A percentile compares a stretch with the other conserved stretches of the same genome.
phyloP scores from a whole-genome alignment of 352 stramenopile genomes.

The Globisporangium apiculatum region DNA sequence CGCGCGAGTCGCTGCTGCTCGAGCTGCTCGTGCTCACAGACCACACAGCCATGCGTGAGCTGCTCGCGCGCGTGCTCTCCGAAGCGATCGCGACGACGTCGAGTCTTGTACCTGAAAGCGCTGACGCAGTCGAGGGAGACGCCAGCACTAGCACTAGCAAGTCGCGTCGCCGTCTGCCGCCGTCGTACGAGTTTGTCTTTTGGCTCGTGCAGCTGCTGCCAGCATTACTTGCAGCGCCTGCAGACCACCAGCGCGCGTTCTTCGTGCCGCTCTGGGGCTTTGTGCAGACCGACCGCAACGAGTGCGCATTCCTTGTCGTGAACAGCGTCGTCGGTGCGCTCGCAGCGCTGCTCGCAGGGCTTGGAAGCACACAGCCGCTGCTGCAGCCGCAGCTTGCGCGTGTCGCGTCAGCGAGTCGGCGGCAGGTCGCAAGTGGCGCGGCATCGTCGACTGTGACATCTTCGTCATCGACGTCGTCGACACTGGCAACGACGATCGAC shows the following conservation, averaged over 20 bases:
- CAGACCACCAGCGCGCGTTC: conserved; percentile 64
- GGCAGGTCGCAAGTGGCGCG: conserved; percentile 45
- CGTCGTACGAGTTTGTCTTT: conserved; percentile 79
- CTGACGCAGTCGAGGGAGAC: conserved; percentile 22
- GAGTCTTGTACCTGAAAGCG: conserved; percentile 12
- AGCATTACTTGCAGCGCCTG: conserved; percentile 53
- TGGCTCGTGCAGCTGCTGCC: conserved; percentile 76
- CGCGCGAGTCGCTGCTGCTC: conserved; percentile 58
- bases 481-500: conserved; percentile 33
- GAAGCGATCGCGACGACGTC: conserved; percentile 61
- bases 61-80: conserved; percentile 61
- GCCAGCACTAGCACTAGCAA: background rate
- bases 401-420: conserved; percentile 59
- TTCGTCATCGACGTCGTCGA: no score
- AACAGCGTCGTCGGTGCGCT: conserved; percentile 79
- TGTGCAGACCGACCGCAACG: conserved; percentile 71
- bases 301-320: conserved; percentile 75
- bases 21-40: conserved; percentile 72
- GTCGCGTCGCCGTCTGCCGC: conserved; percentile 24
- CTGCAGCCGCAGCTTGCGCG: conserved; percentile 61
- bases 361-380: conserved; percentile 49
- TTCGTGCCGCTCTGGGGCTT: conserved; percentile 74
- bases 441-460: no score
- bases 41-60: conserved; percentile 54
- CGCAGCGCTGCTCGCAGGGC: conserved; percentile 53